phyloP scores from a whole-genome alignment of 2,329 filamentous ascomycete species.

The Calonectria pauciramosa region DNA sequence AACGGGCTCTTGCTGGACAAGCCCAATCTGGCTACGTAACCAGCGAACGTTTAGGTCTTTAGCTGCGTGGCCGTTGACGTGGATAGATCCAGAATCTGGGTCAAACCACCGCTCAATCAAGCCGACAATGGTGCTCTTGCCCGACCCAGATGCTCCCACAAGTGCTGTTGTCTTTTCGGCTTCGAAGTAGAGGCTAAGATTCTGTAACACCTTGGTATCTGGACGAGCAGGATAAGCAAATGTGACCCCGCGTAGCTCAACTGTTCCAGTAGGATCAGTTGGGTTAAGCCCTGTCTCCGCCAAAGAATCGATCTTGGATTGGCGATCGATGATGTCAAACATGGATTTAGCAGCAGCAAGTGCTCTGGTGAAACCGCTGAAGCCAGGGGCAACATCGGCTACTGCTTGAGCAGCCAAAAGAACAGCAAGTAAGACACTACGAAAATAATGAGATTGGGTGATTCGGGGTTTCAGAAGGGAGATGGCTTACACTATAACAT shows the following conservation, averaged over 20 bases:
- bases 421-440: not conserved
- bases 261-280: not conserved
- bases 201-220: slow-evolving; percentile 54
- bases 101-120: slow-evolving; percentile 65
- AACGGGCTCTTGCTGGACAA: slow-evolving; percentile 63
- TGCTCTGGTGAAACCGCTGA: not conserved
- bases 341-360: not conserved
- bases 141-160: slow-evolving; percentile 66
- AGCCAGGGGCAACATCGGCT: not conserved
- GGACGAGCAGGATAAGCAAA: slow-evolving; percentile 67
- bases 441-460: not conserved
- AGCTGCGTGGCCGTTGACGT: slow-evolving; percentile 54
- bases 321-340: not conserved
- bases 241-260: slow-evolving; percentile 46
- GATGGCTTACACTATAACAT: not conserved
- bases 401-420: not conserved
- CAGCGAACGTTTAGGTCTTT: slow-evolving; percentile 56
- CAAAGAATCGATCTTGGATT: not conserved
- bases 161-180: slow-evolving; percentile 62
- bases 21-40: slow-evolving; percentile 61
- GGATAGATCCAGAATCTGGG: slow-evolving; percentile 34
- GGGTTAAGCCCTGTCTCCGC: not conserved
- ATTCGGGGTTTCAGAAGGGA: too few species aligned
- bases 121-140: slow-evolving; percentile 64
- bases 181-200: slow-evolving; percentile 54